Percentiles rank a stretch among this genome's conserved stretches.
Evolutionary conservation across 805 yeast genomes (phyloP).

Genomic region (Yarrowia porcina): DNA sequence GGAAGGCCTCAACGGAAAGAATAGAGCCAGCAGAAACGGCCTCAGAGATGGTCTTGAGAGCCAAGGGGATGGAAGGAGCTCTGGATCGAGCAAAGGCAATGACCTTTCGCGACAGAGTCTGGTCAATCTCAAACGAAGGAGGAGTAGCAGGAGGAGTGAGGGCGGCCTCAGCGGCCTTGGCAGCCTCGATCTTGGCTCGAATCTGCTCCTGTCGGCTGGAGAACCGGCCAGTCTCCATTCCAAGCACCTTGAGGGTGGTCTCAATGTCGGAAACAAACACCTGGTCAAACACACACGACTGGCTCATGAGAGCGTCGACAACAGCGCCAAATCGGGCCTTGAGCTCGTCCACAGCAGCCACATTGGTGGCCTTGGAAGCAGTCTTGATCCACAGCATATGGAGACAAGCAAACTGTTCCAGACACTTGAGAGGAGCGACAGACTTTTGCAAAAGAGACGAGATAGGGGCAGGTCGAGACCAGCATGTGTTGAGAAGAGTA

Average conservation of each 20-base stretch:
- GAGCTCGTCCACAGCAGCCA: constrained; percentile 15
- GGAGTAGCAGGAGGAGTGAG: constrained; percentile 2
- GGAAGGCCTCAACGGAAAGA: background rate
- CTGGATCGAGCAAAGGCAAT: constrained; percentile 3
- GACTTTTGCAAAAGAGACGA: background rate
- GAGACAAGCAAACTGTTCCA: constrained; percentile 10
- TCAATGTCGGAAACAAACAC: constrained; percentile 5
- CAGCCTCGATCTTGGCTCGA: background rate
- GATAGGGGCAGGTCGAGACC: background rate
- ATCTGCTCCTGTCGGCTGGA: constrained; percentile 6
- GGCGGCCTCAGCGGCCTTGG: background rate
- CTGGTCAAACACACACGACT: background rate
- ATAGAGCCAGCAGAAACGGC: background rate
- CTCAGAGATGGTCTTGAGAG: background rate
- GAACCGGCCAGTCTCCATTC: background rate
- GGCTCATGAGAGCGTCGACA: constrained; percentile 19
- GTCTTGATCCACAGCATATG: constrained; percentile 22
- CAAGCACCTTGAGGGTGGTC: constrained; percentile 16
- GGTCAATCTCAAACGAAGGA: background rate
- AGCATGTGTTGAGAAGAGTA: background rate
- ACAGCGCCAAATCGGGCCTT: constrained; percentile 16
- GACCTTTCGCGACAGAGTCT: background rate
- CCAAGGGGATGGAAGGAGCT: constrained; percentile 5
- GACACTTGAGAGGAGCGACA: background rate
- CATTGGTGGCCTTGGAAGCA: constrained; percentile 18